These are phyloP conservation scores for Suillus decipiens DNA, from an alignment of 768 basidiomycete genomes.

Conservation along the genomic window DNA sequence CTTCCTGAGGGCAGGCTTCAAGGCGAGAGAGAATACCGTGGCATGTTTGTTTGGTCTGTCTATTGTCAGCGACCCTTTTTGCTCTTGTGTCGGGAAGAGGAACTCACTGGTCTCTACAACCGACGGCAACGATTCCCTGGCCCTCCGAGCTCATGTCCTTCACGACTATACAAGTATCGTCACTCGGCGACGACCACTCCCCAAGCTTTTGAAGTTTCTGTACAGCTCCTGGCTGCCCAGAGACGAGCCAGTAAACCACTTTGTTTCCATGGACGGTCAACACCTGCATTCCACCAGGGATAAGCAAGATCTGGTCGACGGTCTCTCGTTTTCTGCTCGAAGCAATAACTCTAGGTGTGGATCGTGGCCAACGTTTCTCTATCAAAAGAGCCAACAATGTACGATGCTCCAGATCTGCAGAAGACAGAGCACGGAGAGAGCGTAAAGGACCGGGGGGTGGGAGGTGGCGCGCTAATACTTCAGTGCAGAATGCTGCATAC, in stretches of 20 bases:
- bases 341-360: slow-evolving; percentile 18
- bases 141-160: slow-evolving; percentile 11
- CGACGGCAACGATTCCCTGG: slow-evolving; percentile 23
- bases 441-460: slow-evolving; percentile 22
- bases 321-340: slow-evolving; percentile 7
- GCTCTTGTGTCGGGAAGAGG: background rate
- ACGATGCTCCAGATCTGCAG: slow-evolving; percentile 28
- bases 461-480: slow-evolving; percentile 24
- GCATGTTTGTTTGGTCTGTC: slow-evolving; percentile 19
- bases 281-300: slow-evolving; percentile 27
- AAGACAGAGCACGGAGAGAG: slow-evolving; percentile 18
- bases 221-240: slow-evolving; percentile 16
- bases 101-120: slow-evolving; percentile 17
- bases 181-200: slow-evolving; percentile 22
- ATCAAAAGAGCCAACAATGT: slow-evolving; percentile 30
- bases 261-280: slow-evolving; percentile 30
- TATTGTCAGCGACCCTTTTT: background rate
- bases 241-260: slow-evolving; percentile 26
- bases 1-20: slow-evolving; percentile 23
- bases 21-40: slow-evolving; percentile 21
- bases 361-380: slow-evolving; percentile 22
- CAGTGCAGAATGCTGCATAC: slow-evolving; percentile 22
- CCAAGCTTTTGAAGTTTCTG: slow-evolving; percentile 21
- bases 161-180: slow-evolving; percentile 21
- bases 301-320: slow-evolving; percentile 30